Conservation (phyloP, 2,329 filamentous ascomycete genomes). For the Fusarium piperis region DNA sequence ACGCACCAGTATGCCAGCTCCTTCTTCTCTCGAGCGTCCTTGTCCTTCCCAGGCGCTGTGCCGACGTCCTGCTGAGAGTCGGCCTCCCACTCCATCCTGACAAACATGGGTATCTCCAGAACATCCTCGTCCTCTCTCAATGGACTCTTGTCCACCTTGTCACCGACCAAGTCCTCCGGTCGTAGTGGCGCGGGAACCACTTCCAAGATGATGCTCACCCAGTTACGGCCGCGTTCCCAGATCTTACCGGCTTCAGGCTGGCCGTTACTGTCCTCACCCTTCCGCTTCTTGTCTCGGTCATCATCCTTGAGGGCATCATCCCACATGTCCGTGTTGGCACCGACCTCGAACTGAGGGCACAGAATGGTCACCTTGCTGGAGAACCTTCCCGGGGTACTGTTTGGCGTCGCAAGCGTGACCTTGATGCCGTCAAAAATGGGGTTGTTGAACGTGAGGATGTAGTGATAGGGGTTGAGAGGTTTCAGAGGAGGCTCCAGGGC, state of each 20-base stretch:
- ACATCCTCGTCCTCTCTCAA: conserved; percentile 69
- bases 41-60: conserved; percentile 60
- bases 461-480: conserved; percentile 75
- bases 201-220: conserved; percentile 93
- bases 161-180: conserved; percentile 47
- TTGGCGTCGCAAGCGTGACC: conserved; percentile 86
- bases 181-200: conserved; percentile 74
- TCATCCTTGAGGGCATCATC: conserved; percentile 83
- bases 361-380: conserved; percentile 86
- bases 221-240: conserved; percentile 94
- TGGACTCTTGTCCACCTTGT: conserved; percentile 56
- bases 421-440: conserved; percentile 92
- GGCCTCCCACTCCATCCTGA: conserved; percentile 89
- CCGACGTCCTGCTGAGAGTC: conserved; percentile 74
- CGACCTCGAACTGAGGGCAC: conserved; percentile 93
- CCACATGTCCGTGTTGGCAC: conserved; percentile 87
- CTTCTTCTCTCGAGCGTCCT: conserved; percentile 76
- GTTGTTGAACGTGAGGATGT: conserved; percentile 90
- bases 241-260: conserved; percentile 89
- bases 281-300: conserved; percentile 50
- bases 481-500: conserved; percentile 53
- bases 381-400: conserved; percentile 79
- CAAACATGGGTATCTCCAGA: conserved; percentile 93
- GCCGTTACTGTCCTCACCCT: conserved; percentile 53
- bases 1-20: conserved; percentile 98